Base-by-base conservation (phyloP, 2,329 filamentous ascomycete species). In the Endocalyx cinctus region DNA sequence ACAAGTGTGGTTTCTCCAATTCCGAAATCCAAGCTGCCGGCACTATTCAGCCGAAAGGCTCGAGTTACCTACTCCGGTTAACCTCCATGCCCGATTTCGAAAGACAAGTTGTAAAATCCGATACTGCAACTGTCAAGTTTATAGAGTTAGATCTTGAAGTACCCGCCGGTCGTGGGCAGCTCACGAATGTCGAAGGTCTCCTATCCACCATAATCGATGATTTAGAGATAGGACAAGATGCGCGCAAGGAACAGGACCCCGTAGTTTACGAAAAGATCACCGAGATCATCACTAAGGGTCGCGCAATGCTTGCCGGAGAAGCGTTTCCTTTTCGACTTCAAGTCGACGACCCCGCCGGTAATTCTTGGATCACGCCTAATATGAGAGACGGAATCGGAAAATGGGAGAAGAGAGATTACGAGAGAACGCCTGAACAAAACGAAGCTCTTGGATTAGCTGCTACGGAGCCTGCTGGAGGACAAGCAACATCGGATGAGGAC, bases 111-210 rank as follows among this genome's bases (percentile, higher is more conserved):
- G 81, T 98, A 62, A 96, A 96, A 66, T 87, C 87, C 34, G 92
- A 98, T 60, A 82, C 80, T 1, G 88, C 87, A 26, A 70, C 78
- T 5, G 85, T 95, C 64, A 85, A 86, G 52, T 81, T 98, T 41
- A 87, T 94, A 56, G 87, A 95, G 50, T 70, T 97, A 31, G 89
- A 95, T 56, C 73, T 98, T 44, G 92, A 98, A 63, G 88, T 97
- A 43, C 92, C 92, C 14, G 73, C 87, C 29, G 90, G 89, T 35
- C 82, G 89, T 36, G 89, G 92, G 37, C 88, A 95, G 62, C 77
- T 97, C 42, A 90, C 87, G 38, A 98, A 96, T 54, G 74, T 98
- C 7, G 92, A 98, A 65, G 90, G 92, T 33, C 75, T 97, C 4
- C 67, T 98, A 27, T 72, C 69, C 25, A 84, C 77, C 51, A 80